phyloP scores from a whole-genome alignment of 2,329 filamentous ascomycete species.

The Ceratocystis smalleyi region DNA sequence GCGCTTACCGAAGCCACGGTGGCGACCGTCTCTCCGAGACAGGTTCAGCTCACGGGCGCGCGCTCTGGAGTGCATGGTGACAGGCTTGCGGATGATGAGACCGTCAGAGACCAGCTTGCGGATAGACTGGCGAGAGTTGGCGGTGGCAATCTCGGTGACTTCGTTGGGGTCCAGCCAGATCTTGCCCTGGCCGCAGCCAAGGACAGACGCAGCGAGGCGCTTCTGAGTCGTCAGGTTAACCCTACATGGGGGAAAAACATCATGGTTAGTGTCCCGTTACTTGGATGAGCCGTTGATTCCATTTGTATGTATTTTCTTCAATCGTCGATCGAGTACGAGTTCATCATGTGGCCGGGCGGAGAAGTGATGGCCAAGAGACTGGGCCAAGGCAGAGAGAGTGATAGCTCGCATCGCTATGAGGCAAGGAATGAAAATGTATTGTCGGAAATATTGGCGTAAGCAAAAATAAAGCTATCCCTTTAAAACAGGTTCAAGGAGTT shows the following conservation, averaged over 20 bases:
- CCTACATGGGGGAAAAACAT: slow-evolving; percentile 37
- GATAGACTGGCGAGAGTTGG: slow-evolving; percentile 99
- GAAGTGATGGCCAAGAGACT: background rate
- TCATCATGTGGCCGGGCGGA: background rate
- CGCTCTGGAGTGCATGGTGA: slow-evolving; percentile 98
- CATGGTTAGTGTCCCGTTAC: slow-evolving; percentile 11
- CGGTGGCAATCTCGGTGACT: slow-evolving; percentile 97
- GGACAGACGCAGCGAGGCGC: slow-evolving; percentile 96
- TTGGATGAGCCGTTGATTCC: background rate
- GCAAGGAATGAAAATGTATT: background rate
- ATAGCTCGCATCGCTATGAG: background rate
- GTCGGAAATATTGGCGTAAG: background rate
- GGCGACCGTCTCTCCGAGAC: slow-evolving; percentile 85
- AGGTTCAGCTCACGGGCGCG: slow-evolving; percentile 91
- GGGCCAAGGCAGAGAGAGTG: background rate
- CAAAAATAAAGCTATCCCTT: background rate
- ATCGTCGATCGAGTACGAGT: background rate
- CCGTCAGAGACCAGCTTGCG: slow-evolving; percentile 99
- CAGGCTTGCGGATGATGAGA: slow-evolving; percentile 99
- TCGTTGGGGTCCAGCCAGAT: slow-evolving; percentile 99
- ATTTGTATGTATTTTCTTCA: background rate
- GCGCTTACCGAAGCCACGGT: slow-evolving; percentile 99
- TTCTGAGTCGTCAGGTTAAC: slow-evolving; percentile 99
- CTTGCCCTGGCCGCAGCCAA: slow-evolving; percentile 99
- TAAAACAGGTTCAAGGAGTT: background rate